Base-by-base conservation (phyloP, 148 eudicot genomes). In the Camellia lanceoleosa region DNA sequence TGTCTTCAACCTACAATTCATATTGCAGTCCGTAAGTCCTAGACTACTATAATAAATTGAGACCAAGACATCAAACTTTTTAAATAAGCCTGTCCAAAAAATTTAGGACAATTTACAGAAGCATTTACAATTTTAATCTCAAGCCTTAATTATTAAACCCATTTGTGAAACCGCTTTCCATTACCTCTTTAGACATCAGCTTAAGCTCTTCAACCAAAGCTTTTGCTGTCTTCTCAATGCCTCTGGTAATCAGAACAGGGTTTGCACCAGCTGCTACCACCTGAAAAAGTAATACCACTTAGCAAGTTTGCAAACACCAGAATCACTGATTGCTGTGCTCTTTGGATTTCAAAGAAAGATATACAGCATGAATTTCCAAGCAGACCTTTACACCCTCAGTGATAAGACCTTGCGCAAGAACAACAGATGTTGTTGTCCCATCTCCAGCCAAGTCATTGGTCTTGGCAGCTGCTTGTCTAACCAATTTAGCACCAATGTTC, bases 201-300 rank as follows among this genome's bases (percentile, higher is more conserved):
- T 89, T 86, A 68, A 91, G 88, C 84, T 91, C 94, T 47, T 87
- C 64, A 30, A 91, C 90, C 63, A 91, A 85, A 56, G 91, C 90
- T 59, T 86, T 91, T 41, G 94, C 75, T 41, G 98, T 92, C 86
- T 92, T 94, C 83, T 94, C 98, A 68, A 94, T 94, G 38, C 98
- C 98, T 54, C 98, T 86, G 44, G 98, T 94, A 80, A 94, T 92
- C 42, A 92, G 89, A 65, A 94, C 97, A 74, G 98, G 98, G 69
- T 94, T 94, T 52, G 98, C 98, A 83, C 98, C 98, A 15, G 98
- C 98, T 60, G 97, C 97, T 19, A 94, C 97, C 18, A 94, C 98
- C 98, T 94, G 88, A 68, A 74, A 58, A 78, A 42, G 79, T 7
- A 20, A 20, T 56, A 65, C 47, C 41, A 81, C 44, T 75, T 58